Evolutionary conservation across 2,329 filamentous ascomycete species (phyloP), one percentile per base, ranked within the genome.

Genomic region (Monilinia fructigena): DNA sequence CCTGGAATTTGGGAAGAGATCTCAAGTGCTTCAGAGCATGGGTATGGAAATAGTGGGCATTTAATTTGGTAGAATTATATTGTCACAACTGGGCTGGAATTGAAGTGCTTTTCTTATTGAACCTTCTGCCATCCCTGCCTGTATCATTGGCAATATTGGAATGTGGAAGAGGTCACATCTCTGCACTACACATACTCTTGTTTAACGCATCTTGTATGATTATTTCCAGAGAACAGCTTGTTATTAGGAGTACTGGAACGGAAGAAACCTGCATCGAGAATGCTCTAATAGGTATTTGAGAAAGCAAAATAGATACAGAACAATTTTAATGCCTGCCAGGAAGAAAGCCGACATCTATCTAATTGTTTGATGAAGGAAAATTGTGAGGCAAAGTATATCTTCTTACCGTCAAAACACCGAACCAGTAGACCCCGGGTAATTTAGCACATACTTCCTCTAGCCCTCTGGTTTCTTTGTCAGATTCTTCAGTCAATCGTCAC

Each of bases 251-350:
- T 26, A 48, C n/a, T 38, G 31, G 20, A 28, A 26, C 12, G 8
- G 58, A 60, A 23, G 28, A 55, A 55, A n/a, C 31, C 53, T 55
- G 53, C 6, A 55, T 38, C 16, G 52, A 54, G 31, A 16, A 35
- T 54, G 52, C 50, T 54, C 26, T 8, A 6, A 45, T 31, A 31
- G 18, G 47, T 23, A 16, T n/a, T 35, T 48, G 56, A n/a, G 42
- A 31, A 10, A 48, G 40, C 42, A 16, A 35, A 47, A 48, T 16
- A 12, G 16, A 47, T 6, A 35, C 28, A 28, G 28, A 28, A 28
- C 12, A 48, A 10, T 16, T 35, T 59, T 18, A n/a, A 12, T 47
- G 20, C 26, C 26, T 23, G 26, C 11, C n/a, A 31, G 26, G 20
- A 26, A 47, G 26, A 23, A 48, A 48, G 11, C 26, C 26, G 26